Base-by-base conservation (phyloP, 1,139 yeast genomes). In the Debaryomycetaceae sp. region DNA sequence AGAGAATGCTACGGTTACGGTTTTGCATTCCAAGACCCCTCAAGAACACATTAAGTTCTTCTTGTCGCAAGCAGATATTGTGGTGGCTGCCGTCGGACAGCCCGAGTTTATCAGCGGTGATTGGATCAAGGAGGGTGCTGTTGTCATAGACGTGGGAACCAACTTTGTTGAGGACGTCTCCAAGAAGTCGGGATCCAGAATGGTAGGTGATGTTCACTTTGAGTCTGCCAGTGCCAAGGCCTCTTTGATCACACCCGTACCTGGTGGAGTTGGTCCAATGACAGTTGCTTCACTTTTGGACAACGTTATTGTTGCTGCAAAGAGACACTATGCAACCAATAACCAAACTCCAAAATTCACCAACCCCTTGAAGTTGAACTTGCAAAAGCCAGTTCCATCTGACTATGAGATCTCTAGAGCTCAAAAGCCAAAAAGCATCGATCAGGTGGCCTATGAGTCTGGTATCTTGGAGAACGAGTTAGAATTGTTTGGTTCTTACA, bases 261-360 rank as follows among this genome's bases (percentile, higher is more conserved):
- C 99, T 42, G 99, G 99, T 62, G 99, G 99, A 54, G 99, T 93
- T 49, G 99, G 99, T 43, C 99, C 99, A 57, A 93, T 93, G 98
- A 93, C 99, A 9, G 98, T 93, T 43, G 98, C 98, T 42, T 88
- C 90, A 87, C 79, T 93, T 48, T 81, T 91, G 65, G 87, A 87
- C 60, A 93, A 93, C 63, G 97, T 91, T 31, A 79, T 87, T 37
- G 70, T 77, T 49, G 89, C 97, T 39, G 97, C 98, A 36, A 81
- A 86, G 59, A 63, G 63, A 42, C 81, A 78, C 58, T 69, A 71
- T 49, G 54, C 58, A 17, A 64, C 71, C 45, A 69, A 72, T 54
- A 73, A 75, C 54, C 72, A 67, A 50, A 67, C 78, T 44, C 80
- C 83, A 33, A 68, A 68, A 44, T 78, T 80, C 61, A 67, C 78